Base-by-base conservation (phyloP, 2,329 filamentous ascomycete genomes). In the Aspergillus persii region DNA sequence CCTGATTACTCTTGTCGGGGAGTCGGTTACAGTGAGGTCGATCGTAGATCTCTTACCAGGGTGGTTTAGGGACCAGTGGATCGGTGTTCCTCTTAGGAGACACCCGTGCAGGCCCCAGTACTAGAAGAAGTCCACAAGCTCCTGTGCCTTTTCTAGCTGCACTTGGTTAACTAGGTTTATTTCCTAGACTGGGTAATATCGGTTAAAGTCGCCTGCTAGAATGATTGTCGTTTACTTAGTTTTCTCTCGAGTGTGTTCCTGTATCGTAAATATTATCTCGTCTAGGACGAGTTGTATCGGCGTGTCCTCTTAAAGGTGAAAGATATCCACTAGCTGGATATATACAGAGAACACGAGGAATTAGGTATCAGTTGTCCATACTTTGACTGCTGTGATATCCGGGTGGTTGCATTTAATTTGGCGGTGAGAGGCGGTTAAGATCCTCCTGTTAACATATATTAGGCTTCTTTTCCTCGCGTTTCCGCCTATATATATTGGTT, bases 341-440 rank as follows among this genome's bases (percentile, higher is more conserved):
- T 67, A 68, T 2, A 67, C 50, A 18, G 59, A 64, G 48, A 68
- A 65, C 7, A 68, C 12, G 3, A 68, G 61, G 23, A 53, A 50
- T 53, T 68, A 54, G 12, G 36, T 51, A n/a, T 64, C 57, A 2
- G 54, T 5, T 6, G 63, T 65, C 62, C 53, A 66, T 41, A 67
- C 53, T 47, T 65, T 67, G 33, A 71, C 54, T 1, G 61, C 65
- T 9, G 58, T 44, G 0, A 73, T 3, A 46, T 73, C 65, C 18
- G 57, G 66, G 56, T 70, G 62, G 41, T 70, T 54, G 54, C 61
- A 72, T 0, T n/a, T 31, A 4, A 71, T 60, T 52, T 71, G 61
- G 3, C 56, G 56, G 47, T 70, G 64, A n/a, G 66, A 69, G 8
- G 63, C 60, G 2, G 59, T 71, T 8, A 59, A 70, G 50, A 52